Evolutionary conservation across 2,329 filamentous ascomycete genomes (phyloP).

Genomic region (Botrytis fragariae): DNA sequence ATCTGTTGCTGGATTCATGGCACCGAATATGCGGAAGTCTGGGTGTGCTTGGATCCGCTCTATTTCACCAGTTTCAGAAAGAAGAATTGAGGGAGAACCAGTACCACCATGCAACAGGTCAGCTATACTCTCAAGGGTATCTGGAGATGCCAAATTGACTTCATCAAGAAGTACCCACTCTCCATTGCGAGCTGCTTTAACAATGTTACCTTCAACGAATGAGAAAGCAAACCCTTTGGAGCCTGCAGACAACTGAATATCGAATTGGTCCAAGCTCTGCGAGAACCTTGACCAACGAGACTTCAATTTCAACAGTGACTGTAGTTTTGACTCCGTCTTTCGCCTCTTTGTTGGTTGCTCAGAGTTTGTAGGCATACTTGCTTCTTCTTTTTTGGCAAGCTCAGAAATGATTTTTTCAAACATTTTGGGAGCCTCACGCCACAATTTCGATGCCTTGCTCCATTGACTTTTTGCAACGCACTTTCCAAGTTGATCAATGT

Average conservation of each 20-base stretch:
- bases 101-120: constrained; percentile 77
- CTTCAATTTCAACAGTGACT: constrained; percentile 55
- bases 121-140: constrained; percentile 90
- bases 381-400: constrained; percentile 47
- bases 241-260: constrained; percentile 71
- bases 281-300: constrained; percentile 80
- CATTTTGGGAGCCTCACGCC: constrained; percentile 86
- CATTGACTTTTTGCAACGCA: constrained; percentile 80
- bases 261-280: constrained; percentile 71
- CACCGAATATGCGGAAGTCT: constrained; percentile 92
- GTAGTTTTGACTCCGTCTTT: constrained; percentile 65
- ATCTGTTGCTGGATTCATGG: constrained; percentile 99
- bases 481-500: constrained; percentile 77
- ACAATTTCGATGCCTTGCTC: constrained; percentile 80
- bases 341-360: constrained; percentile 69
- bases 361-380: constrained; percentile 41
- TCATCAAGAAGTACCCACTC: constrained; percentile 98
- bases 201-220: constrained; percentile 93
- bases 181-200: constrained; percentile 92
- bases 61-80: constrained; percentile 91
- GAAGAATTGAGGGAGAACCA: constrained; percentile 73
- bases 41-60: constrained; percentile 87
- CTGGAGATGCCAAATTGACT: constrained; percentile 92
- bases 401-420: constrained; percentile 68
- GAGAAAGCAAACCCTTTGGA: constrained; percentile 84